A percentile compares a stretch with the other conserved stretches of the same genome.
Conservation (phyloP, 495 filamentous ascomycete genomes). For the Trichocladium antarcticum region DNA sequence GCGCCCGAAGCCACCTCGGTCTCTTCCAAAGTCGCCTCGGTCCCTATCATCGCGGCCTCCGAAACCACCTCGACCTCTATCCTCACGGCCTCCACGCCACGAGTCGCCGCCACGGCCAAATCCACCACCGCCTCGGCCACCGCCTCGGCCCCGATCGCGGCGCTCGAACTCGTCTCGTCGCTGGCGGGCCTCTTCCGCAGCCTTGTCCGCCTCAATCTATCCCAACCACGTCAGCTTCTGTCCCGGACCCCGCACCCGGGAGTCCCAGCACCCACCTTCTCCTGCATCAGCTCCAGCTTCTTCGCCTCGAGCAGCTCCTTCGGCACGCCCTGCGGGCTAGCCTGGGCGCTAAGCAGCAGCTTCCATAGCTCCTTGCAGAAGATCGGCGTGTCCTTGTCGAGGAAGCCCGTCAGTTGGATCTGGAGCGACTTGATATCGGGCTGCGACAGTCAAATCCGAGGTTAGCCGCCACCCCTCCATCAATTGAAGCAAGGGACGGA, state of each 20-base stretch:
- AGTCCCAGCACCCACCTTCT: slow-evolving; percentile 52
- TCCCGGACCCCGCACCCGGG: no score
- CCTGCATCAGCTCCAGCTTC: slow-evolving; percentile 84
- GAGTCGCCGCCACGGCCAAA: slow-evolving; percentile 29
- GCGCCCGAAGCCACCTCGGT: slow-evolving; percentile 34
- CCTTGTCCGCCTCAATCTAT: slow-evolving; percentile 74
- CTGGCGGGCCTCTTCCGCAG: slow-evolving; percentile 57
- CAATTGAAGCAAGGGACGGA: no score
- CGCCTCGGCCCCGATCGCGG: slow-evolving; percentile 51
- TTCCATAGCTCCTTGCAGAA: slow-evolving; percentile 96
- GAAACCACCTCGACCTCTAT: background rate
- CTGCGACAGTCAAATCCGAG: slow-evolving; percentile 33
- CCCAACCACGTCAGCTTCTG: slow-evolving; percentile 11
- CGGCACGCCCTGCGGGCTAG: slow-evolving; percentile 78
- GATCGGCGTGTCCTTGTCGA: slow-evolving; percentile 79
- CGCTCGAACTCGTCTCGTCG: slow-evolving; percentile 50
- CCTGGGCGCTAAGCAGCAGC: slow-evolving; percentile 79
- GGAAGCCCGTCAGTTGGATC: slow-evolving; percentile 84
- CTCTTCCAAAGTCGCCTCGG: background rate
- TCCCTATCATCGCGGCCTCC: slow-evolving; percentile 18
- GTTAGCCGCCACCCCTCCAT: no score
- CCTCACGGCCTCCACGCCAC: slow-evolving; percentile 26
- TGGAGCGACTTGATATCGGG: slow-evolving; percentile 92
- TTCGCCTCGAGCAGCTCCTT: slow-evolving; percentile 93
- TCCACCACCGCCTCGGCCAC: slow-evolving; percentile 40